Evolutionary conservation across 1,139 yeast species (phyloP), one percentile per base, ranked within the genome.

Genomic region (Lodderomyces elongisporus): DNA sequence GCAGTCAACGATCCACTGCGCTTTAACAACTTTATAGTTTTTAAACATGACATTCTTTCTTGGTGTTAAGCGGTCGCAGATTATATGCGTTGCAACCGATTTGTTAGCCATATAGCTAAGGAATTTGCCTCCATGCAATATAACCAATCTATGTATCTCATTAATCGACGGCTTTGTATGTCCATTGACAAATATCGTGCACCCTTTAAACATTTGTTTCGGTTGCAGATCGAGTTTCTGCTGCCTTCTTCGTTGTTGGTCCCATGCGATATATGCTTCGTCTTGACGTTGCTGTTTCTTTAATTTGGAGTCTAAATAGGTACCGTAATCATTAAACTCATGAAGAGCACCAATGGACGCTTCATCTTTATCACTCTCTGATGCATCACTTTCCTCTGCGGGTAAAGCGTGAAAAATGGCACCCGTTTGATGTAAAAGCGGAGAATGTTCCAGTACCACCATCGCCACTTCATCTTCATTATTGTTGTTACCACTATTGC

Each of bases 161-260:
- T 73, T 64, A 12, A 87, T 70, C 5, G 91, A 77, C 0, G 97
- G 96, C 3, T 59, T 60, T 0, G 97, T 91, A 48, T 82, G 78
- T 0, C 98, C 98, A 49, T 88, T 89, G 15, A 91, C 87, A 51
- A 81, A 79, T 4, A 89, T 68, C 1, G 65, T 58, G 51, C 91
- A 84, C 2, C 71, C 77, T 33, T 58, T 48, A 50, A 91, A 88
- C 0, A 88, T 60, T 1, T 62, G 66, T 0, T 37, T 45, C 13
- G 47, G 43, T 6, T 46, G 25, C 14, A 17, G 13, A 34, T 43
- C 36, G 34, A 51, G 40, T 10, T 49, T 52, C 38, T 53, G 51
- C 10, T 49, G 46, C 13, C 51, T 47, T 12, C 67, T 52, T 23
- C 76, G 54, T 34, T 64, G 56, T 22, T 51, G 48, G 27, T 77